phyloP scores from a whole-genome alignment of 2,329 filamentous ascomycete genomes.

The Trichoderma gracile region DNA sequence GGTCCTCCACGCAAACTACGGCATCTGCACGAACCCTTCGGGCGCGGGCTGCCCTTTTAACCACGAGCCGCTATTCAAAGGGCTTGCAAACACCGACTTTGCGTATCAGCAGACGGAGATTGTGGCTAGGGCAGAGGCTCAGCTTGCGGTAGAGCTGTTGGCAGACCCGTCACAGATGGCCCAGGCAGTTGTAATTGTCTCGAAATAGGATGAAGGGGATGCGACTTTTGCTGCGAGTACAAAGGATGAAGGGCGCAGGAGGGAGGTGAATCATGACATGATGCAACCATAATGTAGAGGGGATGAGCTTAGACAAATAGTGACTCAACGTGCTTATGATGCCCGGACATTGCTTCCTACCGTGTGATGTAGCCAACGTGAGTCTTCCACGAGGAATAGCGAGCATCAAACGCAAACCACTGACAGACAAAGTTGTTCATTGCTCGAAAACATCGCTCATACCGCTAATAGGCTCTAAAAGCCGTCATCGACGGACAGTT shows the following conservation, averaged over 20 bases:
- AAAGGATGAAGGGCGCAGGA: too few relatives aligned
- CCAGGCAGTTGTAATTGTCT: slow-evolving; percentile 22
- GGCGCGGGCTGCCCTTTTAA: slow-evolving; percentile 26
- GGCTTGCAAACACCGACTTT: slow-evolving; percentile 21
- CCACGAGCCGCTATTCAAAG: slow-evolving; percentile 28
- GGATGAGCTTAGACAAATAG: slow-evolving; percentile 1
- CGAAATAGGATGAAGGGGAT: background rate
- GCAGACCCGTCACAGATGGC: slow-evolving; percentile 6
- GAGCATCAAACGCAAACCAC: too few relatives aligned
- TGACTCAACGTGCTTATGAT: background rate
- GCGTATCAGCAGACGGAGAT: slow-evolving; percentile 28
- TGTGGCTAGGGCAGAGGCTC: slow-evolving; percentile 26
- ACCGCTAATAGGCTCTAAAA: too few relatives aligned
- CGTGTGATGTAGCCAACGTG: background rate
- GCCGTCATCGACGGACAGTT: too few relatives aligned
- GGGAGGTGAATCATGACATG: background rate
- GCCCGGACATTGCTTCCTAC: background rate
- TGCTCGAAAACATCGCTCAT: background rate
- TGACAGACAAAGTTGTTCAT: too few relatives aligned
- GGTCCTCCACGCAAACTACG: slow-evolving; percentile 27
- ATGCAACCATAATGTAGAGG: slow-evolving; percentile 1
- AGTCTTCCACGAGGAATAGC: too few relatives aligned
- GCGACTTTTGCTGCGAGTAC: background rate
- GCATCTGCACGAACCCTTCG: slow-evolving; percentile 23
- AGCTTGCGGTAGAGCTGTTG: slow-evolving; percentile 26